Evolutionary conservation across 208 protist genomes (phyloP).

Genomic region (Borovskyia barvae): DNA sequence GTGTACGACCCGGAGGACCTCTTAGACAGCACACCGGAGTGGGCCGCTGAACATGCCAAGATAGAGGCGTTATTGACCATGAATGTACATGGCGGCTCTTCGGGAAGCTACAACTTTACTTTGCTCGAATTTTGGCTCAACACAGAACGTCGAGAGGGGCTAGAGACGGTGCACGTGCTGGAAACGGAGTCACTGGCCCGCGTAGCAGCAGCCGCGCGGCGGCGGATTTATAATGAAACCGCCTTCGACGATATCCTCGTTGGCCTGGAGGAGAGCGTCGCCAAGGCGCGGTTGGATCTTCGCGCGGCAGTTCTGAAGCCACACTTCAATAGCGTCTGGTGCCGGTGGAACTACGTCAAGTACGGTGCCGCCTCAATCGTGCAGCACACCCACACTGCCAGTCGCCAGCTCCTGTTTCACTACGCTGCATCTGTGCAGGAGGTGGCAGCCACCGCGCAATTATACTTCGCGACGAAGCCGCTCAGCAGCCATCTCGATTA

Average conservation of each 20-base stretch:
- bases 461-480: slow-evolving; percentile 87
- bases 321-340: slow-evolving; percentile 67
- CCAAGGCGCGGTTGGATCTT: slow-evolving; percentile 55
- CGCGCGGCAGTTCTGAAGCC: slow-evolving; percentile 55
- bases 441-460: slow-evolving; percentile 62
- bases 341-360: slow-evolving; percentile 80
- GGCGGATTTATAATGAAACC: slow-evolving; percentile 43
- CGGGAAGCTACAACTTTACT: slow-evolving; percentile 36
- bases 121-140: slow-evolving; percentile 76
- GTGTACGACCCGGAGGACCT: slow-evolving; percentile 77
- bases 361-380: slow-evolving; percentile 69
- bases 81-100: slow-evolving; percentile 22
- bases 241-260: slow-evolving; percentile 27
- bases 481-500: slow-evolving; percentile 75
- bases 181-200: slow-evolving; percentile 44
- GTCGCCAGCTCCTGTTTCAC: slow-evolving; percentile 72
- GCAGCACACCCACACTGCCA: slow-evolving; percentile 73
- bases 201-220: slow-evolving; percentile 55
- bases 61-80: slow-evolving; percentile 46
- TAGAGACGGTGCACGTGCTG: slow-evolving; percentile 79
- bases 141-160: slow-evolving; percentile 66
- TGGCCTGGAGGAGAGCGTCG: slow-evolving; percentile 51
- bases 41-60: slow-evolving; percentile 58
- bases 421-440: slow-evolving; percentile 62
- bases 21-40: slow-evolving; percentile 59